phyloP scores from a whole-genome alignment of 371 early-diverging fungal genomes.

The Mortierella sp. region DNA sequence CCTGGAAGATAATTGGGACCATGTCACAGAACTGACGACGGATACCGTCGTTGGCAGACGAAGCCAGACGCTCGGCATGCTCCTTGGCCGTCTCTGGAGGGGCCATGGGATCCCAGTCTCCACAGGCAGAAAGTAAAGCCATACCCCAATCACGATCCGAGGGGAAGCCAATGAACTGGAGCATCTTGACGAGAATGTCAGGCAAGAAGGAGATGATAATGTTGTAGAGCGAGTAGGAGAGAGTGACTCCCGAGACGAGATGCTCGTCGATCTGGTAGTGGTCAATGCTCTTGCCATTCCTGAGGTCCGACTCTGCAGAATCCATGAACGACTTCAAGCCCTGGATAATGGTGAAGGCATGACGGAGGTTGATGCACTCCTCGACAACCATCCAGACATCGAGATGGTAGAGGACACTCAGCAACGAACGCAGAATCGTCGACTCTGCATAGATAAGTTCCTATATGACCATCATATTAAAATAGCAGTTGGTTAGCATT shows the following conservation, averaged over 20 bases:
- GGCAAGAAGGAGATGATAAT: slow-evolving; percentile 53
- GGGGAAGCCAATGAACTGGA: slow-evolving; percentile 55
- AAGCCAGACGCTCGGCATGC: slow-evolving; percentile 47
- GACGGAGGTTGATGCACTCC: slow-evolving; percentile 56
- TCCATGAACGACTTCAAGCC: slow-evolving; percentile 57
- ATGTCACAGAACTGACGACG: slow-evolving; percentile 59
- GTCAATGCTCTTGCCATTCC: slow-evolving; percentile 49
- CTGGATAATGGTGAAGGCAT: slow-evolving; percentile 56
- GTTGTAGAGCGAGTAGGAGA: slow-evolving; percentile 57
- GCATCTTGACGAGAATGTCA: slow-evolving; percentile 54
- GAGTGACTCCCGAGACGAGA: slow-evolving; percentile 51
- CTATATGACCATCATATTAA: slow-evolving; percentile 9
- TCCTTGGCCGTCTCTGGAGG: slow-evolving; percentile 33
- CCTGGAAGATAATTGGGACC: slow-evolving; percentile 55
- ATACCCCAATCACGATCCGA: slow-evolving; percentile 59
- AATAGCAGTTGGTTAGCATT: neutral
- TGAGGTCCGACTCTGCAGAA: slow-evolving; percentile 49
- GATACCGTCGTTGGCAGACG: slow-evolving; percentile 53
- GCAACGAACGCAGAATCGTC: slow-evolving; percentile 49
- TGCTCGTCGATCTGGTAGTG: slow-evolving; percentile 54
- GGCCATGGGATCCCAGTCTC: slow-evolving; percentile 56
- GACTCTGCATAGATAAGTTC: slow-evolving; percentile 54
- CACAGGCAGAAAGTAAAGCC: slow-evolving; percentile 52
- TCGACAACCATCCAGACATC: slow-evolving; percentile 56
- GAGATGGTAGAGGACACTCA: slow-evolving; percentile 48